Evolutionary conservation across 2,329 filamentous ascomycete species (phyloP), one percentile per base, ranked within the genome.

Genomic region (Diaporthe ampelina): DNA sequence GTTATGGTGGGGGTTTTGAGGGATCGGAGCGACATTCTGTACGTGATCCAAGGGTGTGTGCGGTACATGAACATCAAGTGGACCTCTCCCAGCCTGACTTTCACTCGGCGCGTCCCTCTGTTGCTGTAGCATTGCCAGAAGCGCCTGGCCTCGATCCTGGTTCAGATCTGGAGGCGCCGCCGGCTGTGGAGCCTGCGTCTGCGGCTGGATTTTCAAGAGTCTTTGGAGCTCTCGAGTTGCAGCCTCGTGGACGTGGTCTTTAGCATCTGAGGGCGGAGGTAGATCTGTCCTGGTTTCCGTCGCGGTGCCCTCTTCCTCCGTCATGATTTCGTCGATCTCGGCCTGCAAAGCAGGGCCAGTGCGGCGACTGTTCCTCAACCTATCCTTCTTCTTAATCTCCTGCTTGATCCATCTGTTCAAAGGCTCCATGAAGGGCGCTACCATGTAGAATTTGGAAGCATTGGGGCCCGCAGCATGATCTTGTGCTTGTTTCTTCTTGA

Each of bases 391-490:
- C 84, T 93, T 95, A 85, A 91, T 93, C 84, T 97, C 94, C 77
- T 93, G 90, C n/a, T 91, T 86, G 61, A 98, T 95, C 95, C 95
- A 98, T 82, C 94, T 95, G 83, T 95, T 95, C 65, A 99, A 84
- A 8, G 92, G 94, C 1, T 91, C 91, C 72, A 98, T 87, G 81
- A 99, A 99, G 0, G 96, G 95, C 0, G 95, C 95, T 24, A 99
- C 97, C 94, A 98, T 98, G 84, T 98, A 99, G 82, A 98, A 98
- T 80, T 96, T 98, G 82, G 94, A 95, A 54, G 92, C 91, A 78
- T 93, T 94, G 3, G 88, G 84, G 19, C 85, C 85, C 17, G 89
- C 87, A 48, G 89, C 87, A 19, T 86, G 86, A n/a, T 91, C 88
- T 21, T 90, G 88, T 17, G 86, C 86, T 63, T 82, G 82, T 24